Percentiles rank a stretch among this genome's conserved stretches.
Conservation (phyloP, 306 rosid species). For the Trichosanthes truncata region DNA sequence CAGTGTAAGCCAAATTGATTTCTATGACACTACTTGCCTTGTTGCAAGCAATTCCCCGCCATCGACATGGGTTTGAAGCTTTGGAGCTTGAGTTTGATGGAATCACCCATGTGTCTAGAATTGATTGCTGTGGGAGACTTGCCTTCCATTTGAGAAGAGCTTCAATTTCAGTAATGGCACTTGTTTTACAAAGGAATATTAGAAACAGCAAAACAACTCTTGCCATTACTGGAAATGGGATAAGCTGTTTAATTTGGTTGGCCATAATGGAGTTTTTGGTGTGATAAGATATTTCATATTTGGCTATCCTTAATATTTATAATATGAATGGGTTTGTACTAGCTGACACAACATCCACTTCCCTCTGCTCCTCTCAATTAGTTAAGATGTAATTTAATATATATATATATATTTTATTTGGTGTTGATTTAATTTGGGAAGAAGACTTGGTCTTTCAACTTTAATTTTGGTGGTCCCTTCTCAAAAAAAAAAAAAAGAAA, state of each 20-base stretch:
- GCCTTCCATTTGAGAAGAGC: conserved; percentile 43
- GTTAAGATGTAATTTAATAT: no score
- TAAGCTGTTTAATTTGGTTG: neutral
- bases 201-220: neutral
- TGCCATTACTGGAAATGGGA: neutral
- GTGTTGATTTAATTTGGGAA: no score
- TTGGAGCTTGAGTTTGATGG: conserved; percentile 10
- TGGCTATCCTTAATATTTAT: neutral
- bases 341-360: neutral
- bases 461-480: no score
- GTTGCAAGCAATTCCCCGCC: conserved; percentile 42
- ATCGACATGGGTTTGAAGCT: conserved; percentile 32
- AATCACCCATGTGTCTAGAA: conserved; percentile 29
- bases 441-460: no score
- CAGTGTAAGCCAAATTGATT: conserved; percentile 34
- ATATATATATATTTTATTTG: no score
- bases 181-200: neutral
- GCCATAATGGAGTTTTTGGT: neutral
- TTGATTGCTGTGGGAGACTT: conserved; percentile 33
- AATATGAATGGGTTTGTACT: neutral
- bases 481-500: no score
- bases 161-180: conserved; percentile 16
- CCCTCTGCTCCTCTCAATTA: neutral
- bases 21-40: conserved; percentile 11
- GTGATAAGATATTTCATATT: neutral